phyloP scores from a whole-genome alignment of 441 rosid species.

The Erodium moschatum region DNA sequence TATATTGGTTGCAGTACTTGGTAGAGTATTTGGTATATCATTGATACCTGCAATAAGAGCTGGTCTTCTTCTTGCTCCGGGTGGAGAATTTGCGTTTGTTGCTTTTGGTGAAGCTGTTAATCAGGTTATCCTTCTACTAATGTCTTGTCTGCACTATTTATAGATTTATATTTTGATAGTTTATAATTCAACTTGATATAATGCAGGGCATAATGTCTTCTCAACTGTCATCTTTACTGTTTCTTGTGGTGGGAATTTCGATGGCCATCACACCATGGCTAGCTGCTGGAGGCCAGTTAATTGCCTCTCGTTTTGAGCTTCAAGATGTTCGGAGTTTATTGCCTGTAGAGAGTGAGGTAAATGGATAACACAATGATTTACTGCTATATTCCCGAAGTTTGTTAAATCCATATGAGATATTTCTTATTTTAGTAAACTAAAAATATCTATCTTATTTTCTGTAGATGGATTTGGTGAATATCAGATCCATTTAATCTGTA shows the following conservation, averaged over 20 bases:
- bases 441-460: too few relatives aligned
- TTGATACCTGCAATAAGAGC: constrained; percentile 76
- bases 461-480: too few relatives aligned
- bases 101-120: constrained; percentile 99
- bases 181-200: constrained; percentile 17
- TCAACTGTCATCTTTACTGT: constrained; percentile 79
- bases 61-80: constrained; percentile 98
- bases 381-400: constrained; percentile 9
- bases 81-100: constrained; percentile 98
- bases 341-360: constrained; percentile 96
- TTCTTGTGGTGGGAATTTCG: constrained; percentile 94
- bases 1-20: constrained; percentile 62
- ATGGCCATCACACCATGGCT: constrained; percentile 98
- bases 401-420: constrained; percentile 11
- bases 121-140: constrained; percentile 42
- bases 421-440: constrained; percentile 9
- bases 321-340: constrained; percentile 90
- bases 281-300: constrained; percentile 96
- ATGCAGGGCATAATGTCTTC: constrained; percentile 93
- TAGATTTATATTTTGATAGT: constrained; percentile 2
- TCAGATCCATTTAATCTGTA: too few relatives aligned
- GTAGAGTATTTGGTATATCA: constrained; percentile 74
- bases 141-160: constrained; percentile 10
- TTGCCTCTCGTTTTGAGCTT: constrained; percentile 91
- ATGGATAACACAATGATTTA: constrained; percentile 12